phyloP scores from a whole-genome alignment of 495 filamentous ascomycete genomes.

The Aspergillus campestris region DNA sequence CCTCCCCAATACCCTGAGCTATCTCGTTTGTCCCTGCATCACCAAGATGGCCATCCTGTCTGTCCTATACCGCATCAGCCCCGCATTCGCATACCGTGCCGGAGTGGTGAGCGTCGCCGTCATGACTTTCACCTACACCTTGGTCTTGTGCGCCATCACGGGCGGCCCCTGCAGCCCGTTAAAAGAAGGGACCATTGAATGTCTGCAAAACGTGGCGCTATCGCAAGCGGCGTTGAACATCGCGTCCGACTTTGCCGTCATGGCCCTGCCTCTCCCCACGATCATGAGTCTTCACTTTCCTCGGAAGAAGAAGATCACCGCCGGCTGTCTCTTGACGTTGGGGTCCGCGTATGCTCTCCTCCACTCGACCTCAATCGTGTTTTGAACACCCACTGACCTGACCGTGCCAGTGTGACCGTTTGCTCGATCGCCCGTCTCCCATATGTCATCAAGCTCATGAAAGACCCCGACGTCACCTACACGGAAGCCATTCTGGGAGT shows the following conservation, averaged over 20 bases:
- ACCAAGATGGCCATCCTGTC: constrained; percentile 12
- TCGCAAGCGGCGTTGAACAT: constrained; percentile 10
- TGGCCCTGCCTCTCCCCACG: constrained; percentile 11
- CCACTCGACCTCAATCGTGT: background rate
- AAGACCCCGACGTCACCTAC: constrained; percentile 10
- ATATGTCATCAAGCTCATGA: constrained; percentile 10
- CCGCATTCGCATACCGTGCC: constrained; percentile 6
- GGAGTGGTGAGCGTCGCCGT: constrained; percentile 5
- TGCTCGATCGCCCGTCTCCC: constrained; percentile 18
- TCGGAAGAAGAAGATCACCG: constrained; percentile 9
- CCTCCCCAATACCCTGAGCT: constrained; percentile 10
- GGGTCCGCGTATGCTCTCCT: constrained; percentile 12
- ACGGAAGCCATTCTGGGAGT: constrained; percentile 27
- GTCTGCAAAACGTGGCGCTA: constrained; percentile 14
- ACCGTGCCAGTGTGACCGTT: constrained; percentile 8
- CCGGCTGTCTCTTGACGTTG: constrained; percentile 10
- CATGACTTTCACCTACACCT: constrained; percentile 12
- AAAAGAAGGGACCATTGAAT: constrained; percentile 8
- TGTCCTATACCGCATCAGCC: constrained; percentile 13
- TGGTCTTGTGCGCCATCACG: constrained; percentile 13
- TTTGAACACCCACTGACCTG: background rate
- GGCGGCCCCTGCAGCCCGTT: constrained; percentile 15
- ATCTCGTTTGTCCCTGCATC: constrained; percentile 7
- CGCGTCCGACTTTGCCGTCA: constrained; percentile 10
- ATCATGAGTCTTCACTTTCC: constrained; percentile 11